phyloP scores from a whole-genome alignment of 176 grass and related monocot genomes.

The Carex littledalei region DNA sequence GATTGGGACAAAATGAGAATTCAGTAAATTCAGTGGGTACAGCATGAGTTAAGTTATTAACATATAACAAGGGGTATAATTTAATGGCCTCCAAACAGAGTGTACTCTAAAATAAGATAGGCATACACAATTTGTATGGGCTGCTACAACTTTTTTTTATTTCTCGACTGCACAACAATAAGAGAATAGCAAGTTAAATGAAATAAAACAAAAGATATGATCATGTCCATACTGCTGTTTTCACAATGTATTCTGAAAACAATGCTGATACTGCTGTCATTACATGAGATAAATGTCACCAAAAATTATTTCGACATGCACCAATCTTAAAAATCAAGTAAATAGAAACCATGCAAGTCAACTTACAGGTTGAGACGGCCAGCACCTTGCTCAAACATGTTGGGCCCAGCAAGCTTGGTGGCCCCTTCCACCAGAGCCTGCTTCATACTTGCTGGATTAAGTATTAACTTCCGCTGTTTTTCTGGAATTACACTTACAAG shows the following conservation, averaged over 20 bases:
- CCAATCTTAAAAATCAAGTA: not conserved
- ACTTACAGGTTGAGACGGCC: slow-evolving; percentile 95
- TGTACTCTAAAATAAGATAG: not conserved
- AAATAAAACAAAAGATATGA: not conserved
- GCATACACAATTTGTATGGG: not conserved
- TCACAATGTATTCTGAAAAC: not conserved
- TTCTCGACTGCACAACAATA: not conserved
- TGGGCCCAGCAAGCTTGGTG: slow-evolving; percentile 86
- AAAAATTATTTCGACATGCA: not conserved
- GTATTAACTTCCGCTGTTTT: slow-evolving; percentile 53
- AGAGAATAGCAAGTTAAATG: not conserved
- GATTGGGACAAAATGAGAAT: not conserved
- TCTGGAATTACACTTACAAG: slow-evolving; percentile 81
- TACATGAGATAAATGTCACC: not conserved
- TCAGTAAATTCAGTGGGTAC: not conserved
- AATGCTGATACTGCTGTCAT: not conserved
- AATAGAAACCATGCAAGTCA: slow-evolving; percentile 8
- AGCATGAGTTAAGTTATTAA: not conserved
- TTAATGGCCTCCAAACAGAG: not conserved
- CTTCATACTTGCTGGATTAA: slow-evolving; percentile 94
- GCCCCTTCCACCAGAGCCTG: slow-evolving; percentile 98
- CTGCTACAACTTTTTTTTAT: not conserved
- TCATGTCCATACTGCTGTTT: not conserved
- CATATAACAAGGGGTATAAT: not conserved
- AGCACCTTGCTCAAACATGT: slow-evolving; percentile 95